phyloP scores from a whole-genome alignment of 2,329 filamentous ascomycete species.

The Dactylonectria estremocensis region DNA sequence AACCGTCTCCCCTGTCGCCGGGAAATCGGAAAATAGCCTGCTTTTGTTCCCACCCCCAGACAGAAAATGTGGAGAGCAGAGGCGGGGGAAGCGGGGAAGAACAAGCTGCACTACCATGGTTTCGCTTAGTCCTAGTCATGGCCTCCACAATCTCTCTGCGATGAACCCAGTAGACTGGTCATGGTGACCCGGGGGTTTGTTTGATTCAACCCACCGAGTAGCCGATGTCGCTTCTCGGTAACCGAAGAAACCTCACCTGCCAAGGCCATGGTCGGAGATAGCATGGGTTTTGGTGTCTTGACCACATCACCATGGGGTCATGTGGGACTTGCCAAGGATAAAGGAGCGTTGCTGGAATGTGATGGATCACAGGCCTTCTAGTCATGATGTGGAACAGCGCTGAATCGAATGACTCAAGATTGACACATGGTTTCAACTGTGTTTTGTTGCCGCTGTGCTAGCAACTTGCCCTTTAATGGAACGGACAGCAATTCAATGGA shows the following conservation, averaged over 20 bases:
- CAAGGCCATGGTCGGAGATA: background rate
- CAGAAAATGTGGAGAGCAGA: conserved; percentile 12
- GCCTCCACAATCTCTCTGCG: background rate
- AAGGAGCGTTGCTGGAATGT: background rate
- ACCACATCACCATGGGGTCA: background rate
- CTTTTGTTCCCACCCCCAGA: conserved; percentile 18
- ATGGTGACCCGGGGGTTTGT: too few species aligned
- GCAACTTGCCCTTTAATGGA: too few species aligned
- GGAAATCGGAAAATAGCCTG: conserved; percentile 33
- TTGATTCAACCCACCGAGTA: too few species aligned
- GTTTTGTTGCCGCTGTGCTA: too few species aligned
- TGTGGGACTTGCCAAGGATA: background rate
- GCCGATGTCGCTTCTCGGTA: conserved; percentile 7
- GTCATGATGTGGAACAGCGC: background rate
- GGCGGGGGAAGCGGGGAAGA: conserved; percentile 25
- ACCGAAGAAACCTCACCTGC: background rate
- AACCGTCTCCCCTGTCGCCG: conserved; percentile 6
- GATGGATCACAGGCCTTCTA: background rate
- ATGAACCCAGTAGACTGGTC: background rate
- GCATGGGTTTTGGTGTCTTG: background rate
- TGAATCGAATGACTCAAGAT: background rate
- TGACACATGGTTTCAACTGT: background rate
- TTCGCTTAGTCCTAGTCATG: background rate
- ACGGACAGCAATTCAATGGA: too few species aligned
- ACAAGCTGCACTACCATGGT: background rate